Conservation (phyloP, 305 asterid genomes). For the Lippia alba region DNA sequence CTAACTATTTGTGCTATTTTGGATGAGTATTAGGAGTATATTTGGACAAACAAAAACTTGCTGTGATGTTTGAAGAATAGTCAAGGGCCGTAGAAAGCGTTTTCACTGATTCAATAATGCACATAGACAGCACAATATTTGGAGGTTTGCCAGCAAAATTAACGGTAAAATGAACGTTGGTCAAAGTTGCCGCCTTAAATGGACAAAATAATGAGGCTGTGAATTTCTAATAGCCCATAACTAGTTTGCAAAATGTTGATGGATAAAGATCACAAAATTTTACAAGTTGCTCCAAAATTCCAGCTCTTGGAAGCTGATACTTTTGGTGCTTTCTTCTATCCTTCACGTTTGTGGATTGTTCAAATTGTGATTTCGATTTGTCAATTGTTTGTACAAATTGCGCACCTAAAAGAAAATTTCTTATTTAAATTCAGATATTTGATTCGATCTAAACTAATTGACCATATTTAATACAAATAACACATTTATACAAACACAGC, state of each 20-base stretch:
- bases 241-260: conserved; percentile 4
- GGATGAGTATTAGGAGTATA: no score
- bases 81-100: neutral
- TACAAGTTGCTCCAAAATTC: conserved; percentile 9
- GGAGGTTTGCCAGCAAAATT: neutral
- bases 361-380: conserved; percentile 4
- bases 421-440: no score
- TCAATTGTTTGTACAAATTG: no score
- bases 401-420: no score
- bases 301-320: conserved; percentile 37
- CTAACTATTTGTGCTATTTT: no score
- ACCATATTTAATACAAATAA: no score
- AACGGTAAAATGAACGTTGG: conserved; percentile 6
- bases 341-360: conserved; percentile 14
- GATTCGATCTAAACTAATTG: no score
- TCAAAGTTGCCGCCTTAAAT: conserved; percentile 27
- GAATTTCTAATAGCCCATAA: conserved; percentile 16
- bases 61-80: no score
- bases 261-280: conserved; percentile 12
- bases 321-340: conserved; percentile 33
- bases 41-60: no score
- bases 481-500: no score
- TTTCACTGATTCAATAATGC: neutral
- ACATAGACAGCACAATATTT: neutral
- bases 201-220: conserved; percentile 19